Conservation (phyloP, 1,139 yeast genomes). For the Sugiyamaella neomexicana region DNA sequence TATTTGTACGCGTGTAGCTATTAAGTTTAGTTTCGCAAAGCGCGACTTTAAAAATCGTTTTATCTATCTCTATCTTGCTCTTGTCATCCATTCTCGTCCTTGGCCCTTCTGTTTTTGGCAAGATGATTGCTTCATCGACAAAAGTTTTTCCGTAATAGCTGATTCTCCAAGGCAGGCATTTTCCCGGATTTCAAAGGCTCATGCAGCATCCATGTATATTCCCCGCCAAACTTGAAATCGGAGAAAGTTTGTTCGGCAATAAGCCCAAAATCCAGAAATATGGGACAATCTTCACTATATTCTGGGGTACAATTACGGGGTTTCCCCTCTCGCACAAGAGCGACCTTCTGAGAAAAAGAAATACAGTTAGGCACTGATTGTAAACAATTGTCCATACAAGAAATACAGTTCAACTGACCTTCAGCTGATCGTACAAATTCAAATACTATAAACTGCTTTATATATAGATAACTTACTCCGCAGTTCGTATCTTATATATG, state of each 20-base stretch:
- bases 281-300: background rate
- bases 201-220: background rate
- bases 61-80: no score
- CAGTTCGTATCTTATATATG: no score
- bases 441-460: background rate
- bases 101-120: background rate
- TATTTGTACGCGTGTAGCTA: no score
- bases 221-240: background rate
- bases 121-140: constrained; percentile 1
- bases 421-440: background rate
- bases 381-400: no score
- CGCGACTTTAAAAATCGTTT: no score
- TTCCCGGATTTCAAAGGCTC: background rate
- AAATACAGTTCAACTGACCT: background rate
- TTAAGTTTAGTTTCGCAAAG: no score
- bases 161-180: background rate
- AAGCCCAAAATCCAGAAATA: background rate
- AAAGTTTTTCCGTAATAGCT: background rate
- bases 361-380: background rate
- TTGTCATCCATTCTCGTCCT: background rate
- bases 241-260: background rate
- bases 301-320: constrained; percentile 1
- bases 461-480: background rate
- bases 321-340: no score
- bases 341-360: background rate